Evolutionary conservation across 2,329 filamentous ascomycete species (phyloP).

Genomic region (Emmonsiellopsis sp.): DNA sequence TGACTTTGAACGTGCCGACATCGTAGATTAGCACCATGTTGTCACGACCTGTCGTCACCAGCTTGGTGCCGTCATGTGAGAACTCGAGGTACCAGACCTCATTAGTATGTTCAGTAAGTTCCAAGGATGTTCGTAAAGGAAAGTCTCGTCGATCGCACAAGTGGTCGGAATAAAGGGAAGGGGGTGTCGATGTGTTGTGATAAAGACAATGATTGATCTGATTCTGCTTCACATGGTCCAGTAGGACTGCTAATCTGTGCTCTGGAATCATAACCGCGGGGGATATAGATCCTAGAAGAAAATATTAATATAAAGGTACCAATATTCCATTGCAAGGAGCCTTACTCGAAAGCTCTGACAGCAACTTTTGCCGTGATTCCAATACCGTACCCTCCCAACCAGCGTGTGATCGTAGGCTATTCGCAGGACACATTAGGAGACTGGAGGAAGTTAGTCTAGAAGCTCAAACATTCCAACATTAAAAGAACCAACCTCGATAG

Average conservation of each 20-base stretch:
- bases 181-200: slow-evolving; percentile 69
- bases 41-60: slow-evolving; percentile 75
- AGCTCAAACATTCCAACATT: background rate
- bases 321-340: slow-evolving; percentile 6
- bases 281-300: slow-evolving; percentile 65
- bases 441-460: slow-evolving; percentile 33
- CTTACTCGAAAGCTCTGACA: slow-evolving; percentile 77
- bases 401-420: slow-evolving; percentile 67
- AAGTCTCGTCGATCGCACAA: slow-evolving; percentile 71
- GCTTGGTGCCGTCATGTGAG: slow-evolving; percentile 71
- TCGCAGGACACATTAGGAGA: slow-evolving; percentile 77
- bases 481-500: slow-evolving; percentile 55
- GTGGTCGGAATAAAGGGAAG: slow-evolving; percentile 85
- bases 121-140: slow-evolving; percentile 59
- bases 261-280: slow-evolving; percentile 96
- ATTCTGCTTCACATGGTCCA: slow-evolving; percentile 72
- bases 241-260: slow-evolving; percentile 68
- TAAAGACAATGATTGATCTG: slow-evolving; percentile 80
- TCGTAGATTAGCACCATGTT: slow-evolving; percentile 74
- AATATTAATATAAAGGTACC: slow-evolving; percentile 10
- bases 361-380: slow-evolving; percentile 60
- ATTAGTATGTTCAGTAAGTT: slow-evolving; percentile 63
- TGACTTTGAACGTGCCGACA: slow-evolving; percentile 56
- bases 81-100: slow-evolving; percentile 92
- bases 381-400: slow-evolving; percentile 77